phyloP scores from a whole-genome alignment of 2,329 filamentous ascomycete genomes.

The Emergomyces pasteurianus region DNA sequence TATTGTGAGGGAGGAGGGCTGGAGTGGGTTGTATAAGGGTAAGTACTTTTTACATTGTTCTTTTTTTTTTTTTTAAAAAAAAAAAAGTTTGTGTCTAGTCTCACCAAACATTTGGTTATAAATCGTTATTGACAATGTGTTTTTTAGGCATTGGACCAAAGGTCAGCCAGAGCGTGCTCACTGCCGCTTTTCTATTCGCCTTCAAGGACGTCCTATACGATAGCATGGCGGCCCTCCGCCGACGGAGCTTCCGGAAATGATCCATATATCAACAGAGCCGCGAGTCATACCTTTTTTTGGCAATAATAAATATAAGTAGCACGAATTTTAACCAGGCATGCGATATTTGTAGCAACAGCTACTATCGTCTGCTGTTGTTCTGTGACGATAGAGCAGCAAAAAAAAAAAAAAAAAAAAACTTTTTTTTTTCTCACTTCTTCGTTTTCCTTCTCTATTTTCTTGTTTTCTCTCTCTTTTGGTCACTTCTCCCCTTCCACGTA shows the following conservation, averaged over 20 bases:
- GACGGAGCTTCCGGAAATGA: slow-evolving; percentile 23
- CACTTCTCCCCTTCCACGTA: no score
- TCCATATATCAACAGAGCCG: background rate
- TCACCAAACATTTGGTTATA: background rate
- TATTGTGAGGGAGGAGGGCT: slow-evolving; percentile 84
- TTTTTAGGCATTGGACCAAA: slow-evolving; percentile 78
- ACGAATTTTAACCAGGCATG: no score
- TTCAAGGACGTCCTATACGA: slow-evolving; percentile 97
- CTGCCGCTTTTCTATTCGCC: slow-evolving; percentile 89
- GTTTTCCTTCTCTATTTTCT: no score
- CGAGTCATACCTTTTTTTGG: no score
- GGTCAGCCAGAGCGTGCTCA: slow-evolving; percentile 92
- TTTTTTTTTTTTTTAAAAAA: background rate
- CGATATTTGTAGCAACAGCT: background rate
- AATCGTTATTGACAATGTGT: background rate
- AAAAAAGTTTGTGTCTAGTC: background rate
- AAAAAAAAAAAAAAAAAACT: no score
- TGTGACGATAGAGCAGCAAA: background rate
- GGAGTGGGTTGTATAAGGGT: slow-evolving; percentile 85
- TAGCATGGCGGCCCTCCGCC: slow-evolving; percentile 25
- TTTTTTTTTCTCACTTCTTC: no score
- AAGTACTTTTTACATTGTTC: slow-evolving; percentile 21
- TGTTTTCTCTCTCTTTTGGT: no score
- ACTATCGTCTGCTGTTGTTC: background rate
- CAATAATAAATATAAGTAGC: no score